These are phyloP conservation scores for Fusarium sp. DNA, from an alignment of 2,329 filamentous ascomycete species.

Conservation along the genomic window DNA sequence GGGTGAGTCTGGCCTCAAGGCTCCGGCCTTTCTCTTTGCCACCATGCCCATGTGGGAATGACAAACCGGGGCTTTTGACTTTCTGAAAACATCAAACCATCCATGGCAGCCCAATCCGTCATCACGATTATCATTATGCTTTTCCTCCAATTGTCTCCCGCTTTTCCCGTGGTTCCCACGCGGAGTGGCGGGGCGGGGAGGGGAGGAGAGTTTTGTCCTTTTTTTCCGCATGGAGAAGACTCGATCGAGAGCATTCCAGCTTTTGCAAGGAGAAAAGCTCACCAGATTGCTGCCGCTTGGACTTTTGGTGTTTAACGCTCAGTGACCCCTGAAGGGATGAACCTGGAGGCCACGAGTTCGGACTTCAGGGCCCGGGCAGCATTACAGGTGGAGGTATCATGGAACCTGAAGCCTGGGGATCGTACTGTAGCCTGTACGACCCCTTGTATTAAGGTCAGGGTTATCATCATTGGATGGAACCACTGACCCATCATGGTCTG, in stretches of 20 bases:
- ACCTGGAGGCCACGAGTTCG: not conserved
- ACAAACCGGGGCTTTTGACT: slow-evolving; percentile 12
- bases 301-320: not conserved
- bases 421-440: not conserved
- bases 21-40: not conserved
- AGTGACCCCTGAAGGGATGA: not conserved
- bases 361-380: not conserved
- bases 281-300: not conserved
- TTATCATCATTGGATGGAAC: too few relatives aligned
- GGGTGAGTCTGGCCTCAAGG: not conserved
- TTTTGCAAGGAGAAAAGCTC: not conserved
- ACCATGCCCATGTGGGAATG: slow-evolving; percentile 32
- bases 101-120: slow-evolving; percentile 2
- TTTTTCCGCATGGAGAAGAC: not conserved
- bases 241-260: not conserved
- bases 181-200: not conserved
- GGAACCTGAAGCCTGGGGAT: not conserved
- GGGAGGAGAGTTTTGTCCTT: not conserved
- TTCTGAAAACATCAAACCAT: slow-evolving; percentile 7
- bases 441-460: too few relatives aligned
- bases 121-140: not conserved
- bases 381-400: slow-evolving; percentile 4
- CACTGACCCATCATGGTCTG: slow-evolving; percentile 8
- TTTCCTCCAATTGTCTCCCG: not conserved
- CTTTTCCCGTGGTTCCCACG: slow-evolving; percentile 13